A percentile compares a stretch with the other conserved stretches of the same genome.
Conservation (phyloP, 768 basidiomycete genomes). For the Cystofilobasidium bisporidii region DNA sequence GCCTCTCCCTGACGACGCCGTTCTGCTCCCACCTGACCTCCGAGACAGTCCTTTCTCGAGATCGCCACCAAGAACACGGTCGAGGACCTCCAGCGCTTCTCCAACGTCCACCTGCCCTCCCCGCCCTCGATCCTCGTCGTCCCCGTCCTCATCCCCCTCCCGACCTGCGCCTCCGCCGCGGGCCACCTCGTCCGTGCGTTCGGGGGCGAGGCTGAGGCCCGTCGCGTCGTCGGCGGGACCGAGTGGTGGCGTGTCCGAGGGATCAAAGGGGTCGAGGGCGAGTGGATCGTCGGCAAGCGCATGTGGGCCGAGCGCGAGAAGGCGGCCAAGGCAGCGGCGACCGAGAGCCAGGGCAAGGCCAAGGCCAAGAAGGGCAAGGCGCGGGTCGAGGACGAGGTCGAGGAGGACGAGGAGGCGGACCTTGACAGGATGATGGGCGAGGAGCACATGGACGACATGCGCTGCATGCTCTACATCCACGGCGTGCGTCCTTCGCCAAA, state of each 20-base stretch:
- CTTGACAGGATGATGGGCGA: slow-evolving; percentile 48
- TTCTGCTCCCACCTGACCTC: background rate
- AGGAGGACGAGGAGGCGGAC: slow-evolving; percentile 43
- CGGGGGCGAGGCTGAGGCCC: slow-evolving; percentile 64
- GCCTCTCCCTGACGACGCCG: background rate
- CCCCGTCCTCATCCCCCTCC: slow-evolving; percentile 56
- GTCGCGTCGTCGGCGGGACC: slow-evolving; percentile 68
- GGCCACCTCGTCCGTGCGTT: slow-evolving; percentile 61
- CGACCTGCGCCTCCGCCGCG: slow-evolving; percentile 67
- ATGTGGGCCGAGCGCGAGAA: slow-evolving; percentile 47
- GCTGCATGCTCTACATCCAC: slow-evolving; percentile 41
- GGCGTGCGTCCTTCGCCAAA: slow-evolving; percentile 30
- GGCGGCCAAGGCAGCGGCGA: slow-evolving; percentile 25
- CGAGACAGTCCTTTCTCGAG: slow-evolving; percentile 61
- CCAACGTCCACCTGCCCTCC: slow-evolving; percentile 66
- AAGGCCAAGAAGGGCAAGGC: slow-evolving; percentile 9
- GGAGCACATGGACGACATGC: slow-evolving; percentile 28
- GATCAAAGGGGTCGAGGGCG: slow-evolving; percentile 66
- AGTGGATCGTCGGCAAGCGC: slow-evolving; percentile 79
- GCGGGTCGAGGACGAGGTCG: background rate
- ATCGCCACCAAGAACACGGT: slow-evolving; percentile 46
- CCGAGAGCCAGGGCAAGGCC: slow-evolving; percentile 28
- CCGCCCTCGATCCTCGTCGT: slow-evolving; percentile 75
- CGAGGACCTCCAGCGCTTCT: slow-evolving; percentile 34
- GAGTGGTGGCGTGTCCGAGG: slow-evolving; percentile 98